Evolutionary conservation across 2,329 filamentous ascomycete genomes (phyloP).

Genomic region (Elsinoe necatrix): DNA sequence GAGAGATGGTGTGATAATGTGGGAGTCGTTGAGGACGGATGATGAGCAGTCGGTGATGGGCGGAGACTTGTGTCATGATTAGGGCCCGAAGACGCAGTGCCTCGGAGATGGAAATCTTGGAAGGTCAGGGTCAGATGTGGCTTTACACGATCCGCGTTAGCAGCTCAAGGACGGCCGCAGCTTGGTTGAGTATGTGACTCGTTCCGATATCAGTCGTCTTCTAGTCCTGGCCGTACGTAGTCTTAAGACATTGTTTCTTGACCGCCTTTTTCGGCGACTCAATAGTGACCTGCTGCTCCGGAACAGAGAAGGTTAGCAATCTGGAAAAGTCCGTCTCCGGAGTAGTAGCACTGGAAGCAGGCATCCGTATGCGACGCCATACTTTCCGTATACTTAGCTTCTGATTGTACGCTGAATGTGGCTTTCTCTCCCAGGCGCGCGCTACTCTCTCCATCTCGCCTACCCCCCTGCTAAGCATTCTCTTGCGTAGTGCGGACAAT

Average conservation of each 20-base stretch:
- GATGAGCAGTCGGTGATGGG: too few species aligned
- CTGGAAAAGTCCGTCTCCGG: background rate
- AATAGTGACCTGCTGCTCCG: background rate
- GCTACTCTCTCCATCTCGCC: slow-evolving; percentile 36
- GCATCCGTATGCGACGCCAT: slow-evolving; percentile 33
- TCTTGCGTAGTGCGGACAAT: too few species aligned
- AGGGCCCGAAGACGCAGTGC: too few species aligned
- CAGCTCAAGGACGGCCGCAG: too few species aligned
- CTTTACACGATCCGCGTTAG: too few species aligned
- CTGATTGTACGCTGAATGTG: slow-evolving; percentile 33
- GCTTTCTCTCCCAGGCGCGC: slow-evolving; percentile 43
- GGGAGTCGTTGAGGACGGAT: too few species aligned
- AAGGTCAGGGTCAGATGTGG: too few species aligned
- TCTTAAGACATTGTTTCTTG: slow-evolving; percentile 37
- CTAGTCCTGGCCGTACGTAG: slow-evolving; percentile 7
- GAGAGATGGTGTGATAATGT: too few species aligned
- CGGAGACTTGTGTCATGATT: too few species aligned
- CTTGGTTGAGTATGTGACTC: too few species aligned
- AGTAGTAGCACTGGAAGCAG: background rate
- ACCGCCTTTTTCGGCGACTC: slow-evolving; percentile 35
- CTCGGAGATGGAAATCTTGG: too few species aligned
- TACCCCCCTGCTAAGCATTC: too few species aligned
- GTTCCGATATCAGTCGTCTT: slow-evolving; percentile 14
- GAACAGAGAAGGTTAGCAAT: background rate
- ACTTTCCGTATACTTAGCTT: slow-evolving; percentile 37